Conservation (phyloP, 2,329 filamentous ascomycete genomes). For the Sarocladium strictum region DNA sequence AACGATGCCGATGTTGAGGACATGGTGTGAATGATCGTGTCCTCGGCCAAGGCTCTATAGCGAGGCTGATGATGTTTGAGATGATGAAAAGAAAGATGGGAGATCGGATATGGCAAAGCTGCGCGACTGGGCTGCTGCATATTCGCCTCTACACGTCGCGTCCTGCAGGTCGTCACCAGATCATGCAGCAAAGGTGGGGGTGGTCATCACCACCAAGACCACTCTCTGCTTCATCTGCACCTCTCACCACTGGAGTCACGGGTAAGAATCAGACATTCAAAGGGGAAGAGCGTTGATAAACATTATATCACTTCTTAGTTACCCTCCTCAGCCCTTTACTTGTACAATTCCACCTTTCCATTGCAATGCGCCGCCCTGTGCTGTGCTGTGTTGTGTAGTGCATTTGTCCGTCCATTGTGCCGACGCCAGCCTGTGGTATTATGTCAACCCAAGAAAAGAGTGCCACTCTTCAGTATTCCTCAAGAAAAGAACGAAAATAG, state of each 20-base stretch:
- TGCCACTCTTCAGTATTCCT: neutral
- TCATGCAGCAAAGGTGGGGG: conserved; percentile 2
- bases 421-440: conserved; percentile 9
- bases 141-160: neutral
- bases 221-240: neutral
- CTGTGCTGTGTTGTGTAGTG: neutral
- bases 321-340: neutral
- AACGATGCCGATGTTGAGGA: neutral
- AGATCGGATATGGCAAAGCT: neutral
- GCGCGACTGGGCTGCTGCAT: neutral
- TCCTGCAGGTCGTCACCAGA: conserved; percentile 1
- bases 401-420: conserved; percentile 2
- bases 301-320: too few species aligned
- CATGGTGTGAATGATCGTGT: neutral
- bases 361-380: neutral
- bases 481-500: neutral
- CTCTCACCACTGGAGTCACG: too few species aligned
- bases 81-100: neutral
- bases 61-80: neutral
- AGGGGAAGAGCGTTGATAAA: too few species aligned
- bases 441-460: too few species aligned
- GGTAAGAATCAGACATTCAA: too few species aligned
- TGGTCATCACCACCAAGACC: neutral
- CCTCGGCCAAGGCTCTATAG: neutral
- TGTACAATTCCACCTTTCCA: neutral